Base-by-base conservation (phyloP, 441 rosid genomes). In the Populus tomentosa region DNA sequence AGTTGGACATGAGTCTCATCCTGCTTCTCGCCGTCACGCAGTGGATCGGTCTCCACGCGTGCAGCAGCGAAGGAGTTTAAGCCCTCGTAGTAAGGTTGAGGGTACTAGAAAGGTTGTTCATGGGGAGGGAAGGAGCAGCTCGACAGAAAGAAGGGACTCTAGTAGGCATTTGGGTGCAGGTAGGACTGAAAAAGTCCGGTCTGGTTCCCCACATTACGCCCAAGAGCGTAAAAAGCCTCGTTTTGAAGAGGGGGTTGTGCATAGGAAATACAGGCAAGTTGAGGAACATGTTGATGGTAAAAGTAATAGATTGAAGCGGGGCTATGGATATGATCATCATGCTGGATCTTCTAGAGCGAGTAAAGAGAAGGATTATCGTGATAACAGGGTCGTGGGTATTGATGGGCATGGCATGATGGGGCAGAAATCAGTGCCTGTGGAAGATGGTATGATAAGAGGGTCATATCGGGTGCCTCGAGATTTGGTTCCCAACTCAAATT, bases 21-120 rank as follows among this genome's bases (percentile, higher is more conserved):
- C 69, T 2, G 35, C 63, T 33, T 72, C 86, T 10, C 79, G 78
- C 21, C 83, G 56, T 30, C 81, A 78, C 35, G 80, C 61, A 6
- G 23, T 30, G 14, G 82, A 83, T 77, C 70, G 81, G 64, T 78
- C 86, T 77, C 85, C 75, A 1, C 80, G 78, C 32, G 16, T n/a
- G 50, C 69, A 35, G 35, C 76, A 36, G 64, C 76, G 70, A 24
- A 80, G 91, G 85, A 90, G 87, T 65, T 78, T 76, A 82, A 90
- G 89, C 75, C 89, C 89, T 18, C 71, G n/a, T 50, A 40, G 24
- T 66, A 74, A 80, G 67, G 74, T 53, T 46, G 86, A 85, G 67
- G 85, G 71, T 35, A 81, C 87, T 68, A 79, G 81, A 63, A 83
- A 84, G 80, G 78, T 75, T 71, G 70, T 53, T 67, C 68, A 68